phyloP scores from a whole-genome alignment of 2,329 filamentous ascomycete genomes.

The Pseudocercospora cruenta region DNA sequence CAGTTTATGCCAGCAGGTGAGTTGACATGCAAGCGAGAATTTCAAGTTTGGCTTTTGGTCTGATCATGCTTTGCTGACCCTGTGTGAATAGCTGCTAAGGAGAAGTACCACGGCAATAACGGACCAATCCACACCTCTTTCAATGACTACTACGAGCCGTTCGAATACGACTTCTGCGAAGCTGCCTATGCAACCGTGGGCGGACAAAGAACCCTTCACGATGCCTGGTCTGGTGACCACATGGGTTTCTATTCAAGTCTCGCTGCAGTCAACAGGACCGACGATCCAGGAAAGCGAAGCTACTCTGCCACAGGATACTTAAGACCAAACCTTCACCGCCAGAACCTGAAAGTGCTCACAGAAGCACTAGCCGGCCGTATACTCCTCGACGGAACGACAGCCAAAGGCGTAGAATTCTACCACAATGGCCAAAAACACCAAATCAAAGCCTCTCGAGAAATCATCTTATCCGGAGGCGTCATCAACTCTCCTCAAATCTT shows the following conservation, averaged over 20 bases:
- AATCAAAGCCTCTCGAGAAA: conserved; percentile 45
- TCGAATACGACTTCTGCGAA: conserved; percentile 43
- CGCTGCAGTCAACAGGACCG: conserved; percentile 38
- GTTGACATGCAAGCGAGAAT: neutral
- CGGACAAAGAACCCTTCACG: conserved; percentile 34
- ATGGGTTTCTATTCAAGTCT: conserved; percentile 40
- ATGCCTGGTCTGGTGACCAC: conserved; percentile 41
- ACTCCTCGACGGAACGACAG: conserved; percentile 34
- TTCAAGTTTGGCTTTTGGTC: too few relatives aligned
- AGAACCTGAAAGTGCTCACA: conserved; percentile 39
- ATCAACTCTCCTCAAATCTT: conserved; percentile 58
- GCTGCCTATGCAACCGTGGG: conserved; percentile 41
- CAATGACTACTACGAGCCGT: conserved; percentile 43
- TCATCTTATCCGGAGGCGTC: conserved; percentile 50
- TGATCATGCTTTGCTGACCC: too few relatives aligned
- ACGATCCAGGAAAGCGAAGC: conserved; percentile 36
- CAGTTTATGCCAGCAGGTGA: conserved; percentile 24
- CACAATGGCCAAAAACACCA: conserved; percentile 42
- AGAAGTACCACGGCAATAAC: conserved; percentile 39
- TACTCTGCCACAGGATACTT: conserved; percentile 41
- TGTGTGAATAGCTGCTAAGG: conserved; percentile 31
- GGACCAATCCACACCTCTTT: conserved; percentile 43
- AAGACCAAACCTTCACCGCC: conserved; percentile 33
- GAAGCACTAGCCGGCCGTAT: conserved; percentile 37
- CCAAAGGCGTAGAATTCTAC: conserved; percentile 47